phyloP scores from a whole-genome alignment of 2,329 filamentous ascomycete genomes.

The Penicillium sp. region DNA sequence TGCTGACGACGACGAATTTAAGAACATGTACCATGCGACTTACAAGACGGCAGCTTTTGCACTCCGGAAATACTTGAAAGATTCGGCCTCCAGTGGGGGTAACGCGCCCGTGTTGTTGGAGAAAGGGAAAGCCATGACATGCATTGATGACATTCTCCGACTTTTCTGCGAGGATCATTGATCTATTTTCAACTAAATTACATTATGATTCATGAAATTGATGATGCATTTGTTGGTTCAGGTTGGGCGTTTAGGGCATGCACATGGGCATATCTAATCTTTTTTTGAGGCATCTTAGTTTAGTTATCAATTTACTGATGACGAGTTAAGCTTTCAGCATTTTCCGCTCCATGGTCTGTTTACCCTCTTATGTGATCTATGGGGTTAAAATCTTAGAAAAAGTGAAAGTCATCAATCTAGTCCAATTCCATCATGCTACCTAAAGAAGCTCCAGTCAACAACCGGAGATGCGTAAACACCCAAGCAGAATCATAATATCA shows the following conservation, averaged over 20 bases:
- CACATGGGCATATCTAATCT: background rate
- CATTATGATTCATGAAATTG: conserved; percentile 18
- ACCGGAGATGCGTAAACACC: conserved; percentile 7
- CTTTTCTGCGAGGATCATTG: conserved; percentile 43
- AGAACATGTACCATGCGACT: conserved; percentile 46
- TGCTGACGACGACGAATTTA: conserved; percentile 44
- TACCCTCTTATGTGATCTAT: background rate
- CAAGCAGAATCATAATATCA: conserved; percentile 17
- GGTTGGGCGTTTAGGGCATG: conserved; percentile 6
- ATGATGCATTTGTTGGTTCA: conserved; percentile 14
- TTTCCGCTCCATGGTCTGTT: background rate
- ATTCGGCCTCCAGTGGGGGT: conserved; percentile 6
- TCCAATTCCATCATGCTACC: conserved; percentile 5
- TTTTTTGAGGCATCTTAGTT: background rate
- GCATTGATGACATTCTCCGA: conserved; percentile 43
- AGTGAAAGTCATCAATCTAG: background rate
- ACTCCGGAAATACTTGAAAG: conserved; percentile 41
- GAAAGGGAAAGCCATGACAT: conserved; percentile 42
- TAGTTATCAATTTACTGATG: background rate
- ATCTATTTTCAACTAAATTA: background rate
- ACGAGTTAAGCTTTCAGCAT: background rate
- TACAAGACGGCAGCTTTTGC: conserved; percentile 46
- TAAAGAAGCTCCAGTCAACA: conserved; percentile 12
- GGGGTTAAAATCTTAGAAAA: background rate
- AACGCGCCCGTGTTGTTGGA: conserved; percentile 28